phyloP scores from a whole-genome alignment of 2,329 filamentous ascomycete species.

The Elsinoe perseae region DNA sequence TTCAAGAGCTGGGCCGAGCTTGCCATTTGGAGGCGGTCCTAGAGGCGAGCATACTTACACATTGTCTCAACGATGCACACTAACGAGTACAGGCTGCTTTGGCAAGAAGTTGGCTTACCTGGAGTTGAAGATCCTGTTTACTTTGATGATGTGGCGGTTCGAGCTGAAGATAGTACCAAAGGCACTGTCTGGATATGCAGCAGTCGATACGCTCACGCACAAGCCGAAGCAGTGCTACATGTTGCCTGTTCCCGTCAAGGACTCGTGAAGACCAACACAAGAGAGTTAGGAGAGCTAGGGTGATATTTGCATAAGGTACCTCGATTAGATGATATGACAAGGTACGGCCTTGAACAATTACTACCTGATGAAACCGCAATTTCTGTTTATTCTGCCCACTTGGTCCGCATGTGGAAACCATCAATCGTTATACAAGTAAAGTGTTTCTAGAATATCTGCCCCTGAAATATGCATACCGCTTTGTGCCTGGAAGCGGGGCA shows the following conservation, averaged over 20 bases:
- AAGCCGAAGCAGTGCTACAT: slow-evolving; percentile 26
- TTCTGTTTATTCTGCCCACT: too few relatives aligned
- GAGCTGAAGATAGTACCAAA: slow-evolving; percentile 22
- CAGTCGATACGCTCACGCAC: slow-evolving; percentile 26
- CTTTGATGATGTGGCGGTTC: slow-evolving; percentile 28
- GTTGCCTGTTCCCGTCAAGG: background rate
- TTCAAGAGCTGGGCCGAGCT: slow-evolving; percentile 28
- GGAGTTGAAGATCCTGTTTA: slow-evolving; percentile 25
- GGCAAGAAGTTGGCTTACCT: slow-evolving; percentile 21
- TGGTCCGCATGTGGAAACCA: too few relatives aligned
- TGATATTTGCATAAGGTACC: too few relatives aligned
- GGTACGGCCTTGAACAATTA: too few relatives aligned
- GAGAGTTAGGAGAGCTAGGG: too few relatives aligned
- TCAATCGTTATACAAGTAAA: too few relatives aligned
- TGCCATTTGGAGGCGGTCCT: slow-evolving; percentile 33
- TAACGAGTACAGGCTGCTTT: slow-evolving; percentile 25
- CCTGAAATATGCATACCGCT: background rate
- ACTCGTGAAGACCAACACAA: too few relatives aligned
- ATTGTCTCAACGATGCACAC: background rate
- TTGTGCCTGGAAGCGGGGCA: background rate
- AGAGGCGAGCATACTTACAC: slow-evolving; percentile 18
- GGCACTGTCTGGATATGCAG: slow-evolving; percentile 21
- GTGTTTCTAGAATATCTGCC: background rate
- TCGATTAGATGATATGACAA: too few relatives aligned
- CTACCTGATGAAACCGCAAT: too few relatives aligned